Evolutionary conservation across 257 asterid genomes (phyloP).

Genomic region (Leptodermis oblonga): DNA sequence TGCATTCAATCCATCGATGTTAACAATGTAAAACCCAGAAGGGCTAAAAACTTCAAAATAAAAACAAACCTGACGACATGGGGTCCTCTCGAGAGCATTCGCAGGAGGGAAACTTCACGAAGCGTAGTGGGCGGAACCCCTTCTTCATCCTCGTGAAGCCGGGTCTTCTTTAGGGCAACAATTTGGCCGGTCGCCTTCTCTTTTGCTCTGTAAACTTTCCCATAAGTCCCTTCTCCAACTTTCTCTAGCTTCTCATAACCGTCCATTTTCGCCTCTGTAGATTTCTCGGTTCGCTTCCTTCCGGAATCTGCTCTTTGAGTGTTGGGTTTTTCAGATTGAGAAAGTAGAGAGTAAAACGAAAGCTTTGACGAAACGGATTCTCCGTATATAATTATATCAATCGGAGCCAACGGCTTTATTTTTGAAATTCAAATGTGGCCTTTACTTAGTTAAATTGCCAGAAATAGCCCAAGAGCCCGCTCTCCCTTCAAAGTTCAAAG

Average conservation of each 20-base stretch:
- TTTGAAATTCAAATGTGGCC: slow-evolving; percentile 9
- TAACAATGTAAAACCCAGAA: not conserved
- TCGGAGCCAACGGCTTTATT: slow-evolving; percentile 9
- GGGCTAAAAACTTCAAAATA: not conserved
- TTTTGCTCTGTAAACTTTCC: slow-evolving; percentile 89
- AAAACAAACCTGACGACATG: slow-evolving; percentile 61
- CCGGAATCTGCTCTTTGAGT: slow-evolving; percentile 1
- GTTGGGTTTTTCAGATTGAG: not conserved
- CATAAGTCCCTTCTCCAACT: slow-evolving; percentile 93
- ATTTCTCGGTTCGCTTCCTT: too few species aligned
- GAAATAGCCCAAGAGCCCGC: not conserved
- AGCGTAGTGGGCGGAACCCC: slow-evolving; percentile 99
- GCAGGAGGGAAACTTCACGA: slow-evolving; percentile 80
- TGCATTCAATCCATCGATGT: not conserved
- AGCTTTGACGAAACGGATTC: not conserved
- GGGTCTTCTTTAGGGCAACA: slow-evolving; percentile 89
- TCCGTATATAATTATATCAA: not conserved
- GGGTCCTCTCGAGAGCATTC: slow-evolving; percentile 90
- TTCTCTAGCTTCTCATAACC: slow-evolving; percentile 93
- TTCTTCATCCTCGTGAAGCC: slow-evolving; percentile 94
- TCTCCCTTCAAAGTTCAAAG: not conserved
- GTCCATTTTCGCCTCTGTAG: slow-evolving; percentile 48
- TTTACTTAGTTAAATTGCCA: not conserved
- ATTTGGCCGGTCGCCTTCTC: slow-evolving; percentile 90
- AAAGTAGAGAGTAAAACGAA: not conserved